Evolutionary conservation across 2,329 filamentous ascomycete genomes (phyloP), one percentile per base, ranked within the genome.

Genomic region (Cadophora sp.): DNA sequence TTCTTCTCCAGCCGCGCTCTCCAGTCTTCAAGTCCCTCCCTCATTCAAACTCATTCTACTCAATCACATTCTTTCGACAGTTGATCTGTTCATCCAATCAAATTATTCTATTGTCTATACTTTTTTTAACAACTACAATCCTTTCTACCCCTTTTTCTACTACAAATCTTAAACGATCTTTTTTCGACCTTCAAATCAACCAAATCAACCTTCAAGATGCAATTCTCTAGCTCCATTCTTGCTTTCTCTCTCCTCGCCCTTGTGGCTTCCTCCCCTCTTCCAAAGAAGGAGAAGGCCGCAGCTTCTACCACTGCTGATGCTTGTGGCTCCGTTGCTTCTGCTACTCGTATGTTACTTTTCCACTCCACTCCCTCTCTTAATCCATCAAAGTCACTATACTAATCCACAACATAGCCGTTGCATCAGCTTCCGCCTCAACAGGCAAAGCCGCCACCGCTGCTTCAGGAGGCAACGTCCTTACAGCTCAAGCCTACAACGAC

Each of bases 401-500:
- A 30, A 39, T 9, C 7, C 36, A 39, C 36, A 39, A 39, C 5
- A 36, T 39, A 41, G 53, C 36, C n/a, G 30, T 39, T 20, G 53
- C 30, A 20, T n/a, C 36, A 24, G 27, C 27, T 30, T 30, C 27
- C 27, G 27, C 27, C 27, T 30, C 27, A 30, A 30, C 27, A 4
- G 27, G 27, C 27, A 30, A 3, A 3, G 27, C 36, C 13, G 50
- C 63, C 69, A 68, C 59, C 30, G 66, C 71, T 1, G 66, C 66
- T 11, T 27, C 62, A 22, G 45, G 75, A 13, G 73, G 73, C 14
- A 73, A 71, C 16, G 78, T 80, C 36, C 77, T 81, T 53, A 76
- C 73, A 18, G 73, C 75, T 24, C 66, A 78, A 16, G 75, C 76
- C 59, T 85, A 83, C 73, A 74, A 83, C 66, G 76, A 80, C 43